Evolutionary conservation across 441 rosid genomes (phyloP), one percentile per base, ranked within the genome.

Genomic region (Brassica balearica): DNA sequence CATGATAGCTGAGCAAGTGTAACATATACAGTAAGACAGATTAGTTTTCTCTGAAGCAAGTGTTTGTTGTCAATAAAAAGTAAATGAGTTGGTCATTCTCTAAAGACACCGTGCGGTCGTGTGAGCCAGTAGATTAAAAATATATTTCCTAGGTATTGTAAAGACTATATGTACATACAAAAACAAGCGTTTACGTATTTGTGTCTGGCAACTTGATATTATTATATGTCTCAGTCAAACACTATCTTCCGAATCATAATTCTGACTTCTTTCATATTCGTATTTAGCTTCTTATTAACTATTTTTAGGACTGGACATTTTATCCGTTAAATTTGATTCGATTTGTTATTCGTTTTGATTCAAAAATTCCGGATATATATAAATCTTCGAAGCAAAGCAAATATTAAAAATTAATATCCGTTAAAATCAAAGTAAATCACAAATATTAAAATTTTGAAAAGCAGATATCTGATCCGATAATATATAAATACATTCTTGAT

Each of bases 61-160:
- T 19, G 55, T 19, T 5, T 9, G 8, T 41, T 19, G 32, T 41
- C 53, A 19, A 41, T 36, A 66, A n/a, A 66, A 41, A 66, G 20
- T 53, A 53, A 53, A 6, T 53, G 59, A 53, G 53, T 20, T 11
- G 25, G 10, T 64, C 27, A 20, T 66, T n/a, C 14, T 25, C 4
- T 23, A 69, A 53, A 55, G 48, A 56, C 73, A 27, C 51, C 72
- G 59, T 46, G 71, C 71, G 23, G 59, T 46, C 71, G 43, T 27
- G 61, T 14, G 62, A 51, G 72, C 38, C 12, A 27, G 51, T 68
- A 51, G 11, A 48, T 25, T n/a, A 66, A 12, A 22, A 4, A 3
- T 43, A 2, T 43, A 20, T 22, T 67, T 12, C 53, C 6, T 43
- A 43, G 53, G 14, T 43, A 43, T 22, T 23, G 20, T 7, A 67